Conservation (phyloP, 148 eudicot species). For the Pharnaceum exiguum region DNA sequence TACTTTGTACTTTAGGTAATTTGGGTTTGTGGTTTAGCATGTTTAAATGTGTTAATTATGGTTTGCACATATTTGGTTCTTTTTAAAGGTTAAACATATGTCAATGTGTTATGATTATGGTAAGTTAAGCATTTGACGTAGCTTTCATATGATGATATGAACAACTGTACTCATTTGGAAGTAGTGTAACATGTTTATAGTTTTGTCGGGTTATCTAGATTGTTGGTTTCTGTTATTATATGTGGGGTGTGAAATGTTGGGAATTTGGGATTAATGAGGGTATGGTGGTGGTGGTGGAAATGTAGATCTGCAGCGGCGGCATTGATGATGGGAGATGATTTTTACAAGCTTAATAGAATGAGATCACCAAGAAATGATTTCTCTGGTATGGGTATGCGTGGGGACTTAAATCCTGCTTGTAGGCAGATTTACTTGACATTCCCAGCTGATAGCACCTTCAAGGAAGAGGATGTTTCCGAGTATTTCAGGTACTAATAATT, state of each 20-base stretch:
- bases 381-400: slow-evolving; percentile 40
- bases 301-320: slow-evolving; percentile 77
- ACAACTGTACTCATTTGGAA: too few species aligned
- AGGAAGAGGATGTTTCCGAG: slow-evolving; percentile 83
- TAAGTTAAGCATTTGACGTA: too few species aligned
- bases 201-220: not conserved
- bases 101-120: too few species aligned
- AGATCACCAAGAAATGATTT: slow-evolving; percentile 57
- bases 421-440: slow-evolving; percentile 91
- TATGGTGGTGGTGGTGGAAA: slow-evolving; percentile 16
- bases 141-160: too few species aligned
- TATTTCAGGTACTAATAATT: slow-evolving; percentile 64
- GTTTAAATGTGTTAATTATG: not conserved
- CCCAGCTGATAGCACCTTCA: slow-evolving; percentile 92
- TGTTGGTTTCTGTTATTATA: not conserved
- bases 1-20: too few species aligned
- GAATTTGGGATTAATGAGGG: slow-evolving; percentile 12
- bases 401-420: slow-evolving; percentile 39
- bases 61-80: not conserved
- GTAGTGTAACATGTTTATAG: too few species aligned
- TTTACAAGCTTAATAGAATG: slow-evolving; percentile 48
- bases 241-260: slow-evolving; percentile 6
- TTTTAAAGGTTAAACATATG: not conserved
- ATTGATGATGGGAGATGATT: slow-evolving; percentile 68
- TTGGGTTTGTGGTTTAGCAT: not conserved